A percentile compares a stretch with the other conserved stretches of the same genome.
Conservation (phyloP, 2,329 filamentous ascomycete genomes). For the Aspergillus neotritici region DNA sequence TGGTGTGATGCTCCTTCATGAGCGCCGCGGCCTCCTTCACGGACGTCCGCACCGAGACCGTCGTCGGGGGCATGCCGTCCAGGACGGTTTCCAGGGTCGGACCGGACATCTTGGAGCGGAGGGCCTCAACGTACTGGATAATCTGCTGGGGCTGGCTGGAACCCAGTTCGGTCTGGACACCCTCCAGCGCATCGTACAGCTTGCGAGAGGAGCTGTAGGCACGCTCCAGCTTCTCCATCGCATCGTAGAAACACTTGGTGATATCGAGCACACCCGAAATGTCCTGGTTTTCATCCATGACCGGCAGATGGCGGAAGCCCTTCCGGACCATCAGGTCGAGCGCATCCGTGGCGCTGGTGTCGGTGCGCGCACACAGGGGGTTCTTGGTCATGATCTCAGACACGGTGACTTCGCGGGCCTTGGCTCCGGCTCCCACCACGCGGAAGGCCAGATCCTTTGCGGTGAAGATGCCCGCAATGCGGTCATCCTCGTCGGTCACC, state of each 20-base stretch:
- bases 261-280: slow-evolving; percentile 98
- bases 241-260: slow-evolving; percentile 99
- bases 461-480: slow-evolving; percentile 97
- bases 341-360: slow-evolving; percentile 96
- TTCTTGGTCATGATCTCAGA: slow-evolving; percentile 99
- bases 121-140: slow-evolving; percentile 96
- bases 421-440: slow-evolving; percentile 84
- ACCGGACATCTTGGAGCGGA: slow-evolving; percentile 94
- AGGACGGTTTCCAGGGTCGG: slow-evolving; percentile 92
- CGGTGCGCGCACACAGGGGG: slow-evolving; percentile 90
- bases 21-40: slow-evolving; percentile 90
- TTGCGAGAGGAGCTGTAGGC: slow-evolving; percentile 98
- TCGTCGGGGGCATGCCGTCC: slow-evolving; percentile 84
- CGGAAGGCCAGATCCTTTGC: slow-evolving; percentile 97
- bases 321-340: slow-evolving; percentile 97
- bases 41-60: slow-evolving; percentile 90
- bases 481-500: slow-evolving; percentile 95
- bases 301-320: slow-evolving; percentile 92
- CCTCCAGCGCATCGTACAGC: slow-evolving; percentile 93
- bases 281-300: slow-evolving; percentile 99
- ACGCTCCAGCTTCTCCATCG: slow-evolving; percentile 98
- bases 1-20: slow-evolving; percentile 99
- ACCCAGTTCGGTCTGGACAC: slow-evolving; percentile 93
- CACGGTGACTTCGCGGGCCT: slow-evolving; percentile 85
- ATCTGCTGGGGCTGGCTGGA: slow-evolving; percentile 96